These are phyloP conservation scores for Spirogloea muscicola DNA, from an alignment of 139 green algal species.

Conservation along the genomic window DNA sequence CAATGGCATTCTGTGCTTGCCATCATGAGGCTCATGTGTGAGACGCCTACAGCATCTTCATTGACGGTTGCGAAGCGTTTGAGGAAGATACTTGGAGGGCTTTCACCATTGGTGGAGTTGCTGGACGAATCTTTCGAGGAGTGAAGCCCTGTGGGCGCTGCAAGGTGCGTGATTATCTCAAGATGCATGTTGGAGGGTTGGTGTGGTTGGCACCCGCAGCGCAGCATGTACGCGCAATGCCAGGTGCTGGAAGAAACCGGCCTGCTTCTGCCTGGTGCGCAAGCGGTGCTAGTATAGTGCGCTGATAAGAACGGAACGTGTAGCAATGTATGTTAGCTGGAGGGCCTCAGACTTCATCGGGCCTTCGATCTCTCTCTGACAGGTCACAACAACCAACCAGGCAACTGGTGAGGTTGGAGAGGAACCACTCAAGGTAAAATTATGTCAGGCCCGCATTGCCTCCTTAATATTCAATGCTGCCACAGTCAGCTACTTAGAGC, in stretches of 20 bases:
- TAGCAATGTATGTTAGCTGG: too few species aligned
- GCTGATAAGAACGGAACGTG: too few species aligned
- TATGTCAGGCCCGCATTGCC: not conserved
- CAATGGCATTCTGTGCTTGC: not conserved
- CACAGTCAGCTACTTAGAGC: too few species aligned
- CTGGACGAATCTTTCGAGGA: constrained; percentile 45
- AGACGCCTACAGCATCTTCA: constrained; percentile 51
- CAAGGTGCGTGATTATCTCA: constrained; percentile 36
- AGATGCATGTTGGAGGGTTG: not conserved
- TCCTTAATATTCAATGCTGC: not conserved
- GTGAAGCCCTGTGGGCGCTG: constrained; percentile 70
- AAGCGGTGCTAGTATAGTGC: not conserved
- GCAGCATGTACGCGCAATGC: not conserved
- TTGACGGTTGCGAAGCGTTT: constrained; percentile 49
- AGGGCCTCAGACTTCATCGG: too few species aligned
- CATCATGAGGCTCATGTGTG: not conserved
- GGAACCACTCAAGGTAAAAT: constrained; percentile 56
- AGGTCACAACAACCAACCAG: constrained; percentile 70
- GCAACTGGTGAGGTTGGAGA: constrained; percentile 57
- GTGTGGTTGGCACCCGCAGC: not conserved
- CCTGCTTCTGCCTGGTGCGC: not conserved
- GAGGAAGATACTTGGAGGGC: constrained; percentile 61
- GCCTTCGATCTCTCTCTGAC: too few species aligned
- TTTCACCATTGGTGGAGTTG: constrained; percentile 17
- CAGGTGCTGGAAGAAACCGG: not conserved